Percentiles rank a stretch among this genome's conserved stretches.
Evolutionary conservation across 2,329 filamentous ascomycete species (phyloP).

Genomic region (Colletotrichum simmondsii): DNA sequence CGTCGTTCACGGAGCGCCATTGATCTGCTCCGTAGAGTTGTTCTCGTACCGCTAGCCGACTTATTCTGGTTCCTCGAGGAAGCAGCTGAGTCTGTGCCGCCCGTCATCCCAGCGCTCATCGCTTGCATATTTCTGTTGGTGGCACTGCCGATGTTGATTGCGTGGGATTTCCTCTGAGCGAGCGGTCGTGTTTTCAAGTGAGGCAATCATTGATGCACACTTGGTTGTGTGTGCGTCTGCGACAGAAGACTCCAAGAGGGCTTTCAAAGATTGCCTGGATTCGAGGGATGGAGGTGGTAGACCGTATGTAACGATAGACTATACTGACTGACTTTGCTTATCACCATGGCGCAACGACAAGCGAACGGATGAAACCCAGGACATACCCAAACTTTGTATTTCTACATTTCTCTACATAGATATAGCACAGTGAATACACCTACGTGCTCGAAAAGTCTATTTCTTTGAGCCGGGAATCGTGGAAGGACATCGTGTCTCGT

Average conservation of each 20-base stretch:
- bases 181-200: background rate
- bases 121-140: constrained; percentile 20
- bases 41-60: constrained; percentile 21
- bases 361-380: background rate
- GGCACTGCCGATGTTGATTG: constrained; percentile 24
- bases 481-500: background rate
- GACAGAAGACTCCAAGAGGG: background rate
- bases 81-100: constrained; percentile 21
- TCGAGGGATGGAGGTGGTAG: background rate
- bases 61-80: constrained; percentile 10
- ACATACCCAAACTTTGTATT: background rate
- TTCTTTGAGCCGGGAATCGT: background rate
- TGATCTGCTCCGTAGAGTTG: constrained; percentile 18
- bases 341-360: background rate
- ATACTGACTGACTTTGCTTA: background rate
- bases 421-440: background rate
- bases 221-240: background rate
- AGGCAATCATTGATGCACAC: background rate
- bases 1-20: constrained; percentile 13
- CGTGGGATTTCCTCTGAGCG: constrained; percentile 9
- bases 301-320: background rate
- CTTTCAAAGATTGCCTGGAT: background rate
- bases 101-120: constrained; percentile 24
- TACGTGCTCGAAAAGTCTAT: background rate
- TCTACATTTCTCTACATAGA: background rate